Percentiles rank a stretch among this genome's conserved stretches.
Conservation (phyloP, 306 rosid species). For the Cucumis cinereus region DNA sequence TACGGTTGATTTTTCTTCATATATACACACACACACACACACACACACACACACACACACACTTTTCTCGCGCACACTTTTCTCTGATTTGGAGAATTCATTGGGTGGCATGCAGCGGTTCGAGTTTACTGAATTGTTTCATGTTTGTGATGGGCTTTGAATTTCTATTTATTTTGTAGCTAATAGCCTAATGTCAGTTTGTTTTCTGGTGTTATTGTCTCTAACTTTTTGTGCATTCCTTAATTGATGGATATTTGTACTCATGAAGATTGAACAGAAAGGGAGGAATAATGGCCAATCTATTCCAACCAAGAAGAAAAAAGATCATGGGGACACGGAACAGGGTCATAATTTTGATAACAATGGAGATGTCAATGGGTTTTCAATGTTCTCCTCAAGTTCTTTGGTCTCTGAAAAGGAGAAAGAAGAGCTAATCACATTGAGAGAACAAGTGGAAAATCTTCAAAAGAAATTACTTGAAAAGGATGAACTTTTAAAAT, state of each 20-base stretch:
- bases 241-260: not conserved
- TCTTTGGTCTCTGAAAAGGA: slow-evolving; percentile 50
- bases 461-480: slow-evolving; percentile 52
- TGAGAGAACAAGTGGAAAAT: slow-evolving; percentile 71
- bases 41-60: too few relatives aligned
- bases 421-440: slow-evolving; percentile 41
- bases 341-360: slow-evolving; percentile 27
- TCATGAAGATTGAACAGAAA: slow-evolving; percentile 37
- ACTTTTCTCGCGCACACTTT: too few relatives aligned
- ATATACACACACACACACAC: too few relatives aligned
- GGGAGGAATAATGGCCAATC: slow-evolving; percentile 53
- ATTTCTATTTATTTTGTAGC: not conserved
- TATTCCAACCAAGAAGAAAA: slow-evolving; percentile 48
- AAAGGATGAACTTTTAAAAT: slow-evolving; percentile 64
- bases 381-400: slow-evolving; percentile 47
- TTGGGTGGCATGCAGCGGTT: not conserved
- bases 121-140: not conserved
- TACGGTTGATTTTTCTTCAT: not conserved
- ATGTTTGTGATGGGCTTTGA: not conserved
- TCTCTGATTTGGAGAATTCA: not conserved
- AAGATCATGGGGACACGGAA: slow-evolving; percentile 48
- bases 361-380: slow-evolving; percentile 36
- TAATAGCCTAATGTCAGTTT: not conserved
- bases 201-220: not conserved
- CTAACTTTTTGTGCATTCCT: not conserved